A percentile compares a stretch with the other conserved stretches of the same genome.
Conservation (phyloP, 805 yeast genomes). For the Suhomyces sp. region DNA sequence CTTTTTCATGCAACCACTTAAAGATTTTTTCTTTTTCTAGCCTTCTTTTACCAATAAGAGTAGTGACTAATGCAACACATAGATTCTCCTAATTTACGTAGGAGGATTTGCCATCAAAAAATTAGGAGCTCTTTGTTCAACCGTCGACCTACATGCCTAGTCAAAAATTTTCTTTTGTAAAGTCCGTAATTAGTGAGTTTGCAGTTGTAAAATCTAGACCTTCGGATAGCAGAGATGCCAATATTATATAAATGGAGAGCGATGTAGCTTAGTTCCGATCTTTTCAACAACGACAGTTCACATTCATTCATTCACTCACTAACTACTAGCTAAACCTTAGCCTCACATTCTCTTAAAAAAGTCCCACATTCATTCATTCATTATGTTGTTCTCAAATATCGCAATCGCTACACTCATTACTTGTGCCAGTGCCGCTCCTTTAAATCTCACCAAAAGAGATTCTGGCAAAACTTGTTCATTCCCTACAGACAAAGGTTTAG, state of each 20-base stretch:
- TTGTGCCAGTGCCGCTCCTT: conserved; percentile 22
- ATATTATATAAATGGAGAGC: background rate
- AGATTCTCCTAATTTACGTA: background rate
- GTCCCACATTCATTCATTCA: background rate
- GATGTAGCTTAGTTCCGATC: background rate
- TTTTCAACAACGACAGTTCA: background rate
- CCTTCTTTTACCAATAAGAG: background rate
- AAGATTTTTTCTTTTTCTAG: background rate
- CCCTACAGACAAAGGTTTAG: conserved; percentile 66
- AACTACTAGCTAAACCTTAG: background rate
- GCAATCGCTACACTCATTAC: conserved; percentile 11
- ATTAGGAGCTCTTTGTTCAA: background rate
- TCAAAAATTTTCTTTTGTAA: background rate
- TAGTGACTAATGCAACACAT: background rate
- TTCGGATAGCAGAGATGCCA: background rate
- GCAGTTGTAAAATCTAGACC: background rate
- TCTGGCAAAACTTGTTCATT: conserved; percentile 54
- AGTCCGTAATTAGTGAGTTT: background rate
- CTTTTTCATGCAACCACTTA: background rate
- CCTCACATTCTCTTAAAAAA: background rate
- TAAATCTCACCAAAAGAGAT: conserved; percentile 19
- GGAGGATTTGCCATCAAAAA: background rate
- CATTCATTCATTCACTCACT: background rate
- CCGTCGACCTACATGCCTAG: background rate
- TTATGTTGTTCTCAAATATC: conserved; percentile 9